phyloP scores from a whole-genome alignment of 371 early-diverging fungal genomes.

The Sporodiniella umbellata region DNA sequence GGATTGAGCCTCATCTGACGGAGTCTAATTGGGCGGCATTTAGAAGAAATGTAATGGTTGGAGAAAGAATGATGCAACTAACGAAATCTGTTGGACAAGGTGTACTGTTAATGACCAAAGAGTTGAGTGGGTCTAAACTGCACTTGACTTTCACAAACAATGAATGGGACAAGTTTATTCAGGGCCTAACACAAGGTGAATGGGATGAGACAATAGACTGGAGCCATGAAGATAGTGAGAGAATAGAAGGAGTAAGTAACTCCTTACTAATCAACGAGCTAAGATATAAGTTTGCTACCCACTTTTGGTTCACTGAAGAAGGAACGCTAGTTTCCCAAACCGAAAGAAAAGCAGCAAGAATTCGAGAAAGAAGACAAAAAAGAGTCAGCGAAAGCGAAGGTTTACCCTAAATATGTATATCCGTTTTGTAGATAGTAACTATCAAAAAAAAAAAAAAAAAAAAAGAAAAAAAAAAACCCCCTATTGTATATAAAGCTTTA shows the following conservation, averaged over 20 bases:
- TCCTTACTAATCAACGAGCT: conserved; percentile 31
- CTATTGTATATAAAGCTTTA: too few relatives aligned
- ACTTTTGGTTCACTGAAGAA: conserved; percentile 34
- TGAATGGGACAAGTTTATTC: conserved; percentile 49
- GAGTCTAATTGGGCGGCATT: conserved; percentile 52
- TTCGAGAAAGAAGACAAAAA: conserved; percentile 13
- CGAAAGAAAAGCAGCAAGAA: conserved; percentile 20
- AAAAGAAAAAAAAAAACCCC: too few relatives aligned
- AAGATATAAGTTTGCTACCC: conserved; percentile 28
- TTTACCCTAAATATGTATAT: not conserved
- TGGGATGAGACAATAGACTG: conserved; percentile 40
- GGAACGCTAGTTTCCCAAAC: conserved; percentile 23
- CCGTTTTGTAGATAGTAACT: not conserved
- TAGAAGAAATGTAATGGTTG: conserved; percentile 46
- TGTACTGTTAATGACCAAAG: conserved; percentile 46
- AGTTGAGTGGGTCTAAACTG: conserved; percentile 45
- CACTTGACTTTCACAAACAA: conserved; percentile 49
- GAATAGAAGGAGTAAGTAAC: not conserved
- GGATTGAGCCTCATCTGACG: conserved; percentile 41
- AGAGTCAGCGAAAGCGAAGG: not conserved
- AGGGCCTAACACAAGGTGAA: conserved; percentile 28
- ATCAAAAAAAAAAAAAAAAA: too few relatives aligned
- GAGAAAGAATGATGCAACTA: conserved; percentile 45
- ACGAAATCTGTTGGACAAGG: conserved; percentile 44
- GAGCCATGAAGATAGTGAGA: conserved; percentile 5